Evolutionary conservation across 768 basidiomycete species (phyloP), one percentile per base, ranked within the genome.

Genomic region (Rubroboletus pulcherrimus): DNA sequence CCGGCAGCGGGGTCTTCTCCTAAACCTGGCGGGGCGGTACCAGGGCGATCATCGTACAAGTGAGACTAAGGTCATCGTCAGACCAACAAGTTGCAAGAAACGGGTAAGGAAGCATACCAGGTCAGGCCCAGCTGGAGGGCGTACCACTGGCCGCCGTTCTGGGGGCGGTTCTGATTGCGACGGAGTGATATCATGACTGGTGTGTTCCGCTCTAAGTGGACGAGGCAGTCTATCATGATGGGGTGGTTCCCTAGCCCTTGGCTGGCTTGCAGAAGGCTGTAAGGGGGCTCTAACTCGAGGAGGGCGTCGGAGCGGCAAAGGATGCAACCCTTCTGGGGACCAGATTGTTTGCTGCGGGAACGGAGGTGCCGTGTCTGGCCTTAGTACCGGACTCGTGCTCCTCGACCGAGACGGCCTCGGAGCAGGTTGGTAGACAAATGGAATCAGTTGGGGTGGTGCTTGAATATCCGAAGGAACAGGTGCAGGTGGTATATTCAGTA

Each of bases 391-490:
- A 57, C 76, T 77, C 17, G 74, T 64, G 39, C 77, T 79, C 49
- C 76, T 72, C 17, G 77, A 74, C 34, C 77, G 69, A 1, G 70
- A 52, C 17, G 65, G 65, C 43, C 72, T 62, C 7, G 77, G 75
- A 7, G 75, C 71, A 14, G 82, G 82, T 39, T 81, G 78, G 61
- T 83, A 85, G 12, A 71, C 68, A 52, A 88, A 80, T 0, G 81
- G 82, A 0, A 79, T 74, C 6, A 87, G 63, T 5, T 74, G 69
- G 0, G 87, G 86, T 12, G 86, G 80, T 2, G 68, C 71, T 45
- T 78, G 73, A 15, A 80, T 73, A 14, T 72, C 70, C 7, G 72
- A 70, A 15, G 73, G 73, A 6, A 75, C 69, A 1, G 74, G 68
- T 21, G 72, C 70, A 15, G 76, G 72, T 9, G 73, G 75, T 11